Base-by-base conservation (phyloP, 108 stramenopile genomes). In the Poteriospumella lacustris region DNA sequence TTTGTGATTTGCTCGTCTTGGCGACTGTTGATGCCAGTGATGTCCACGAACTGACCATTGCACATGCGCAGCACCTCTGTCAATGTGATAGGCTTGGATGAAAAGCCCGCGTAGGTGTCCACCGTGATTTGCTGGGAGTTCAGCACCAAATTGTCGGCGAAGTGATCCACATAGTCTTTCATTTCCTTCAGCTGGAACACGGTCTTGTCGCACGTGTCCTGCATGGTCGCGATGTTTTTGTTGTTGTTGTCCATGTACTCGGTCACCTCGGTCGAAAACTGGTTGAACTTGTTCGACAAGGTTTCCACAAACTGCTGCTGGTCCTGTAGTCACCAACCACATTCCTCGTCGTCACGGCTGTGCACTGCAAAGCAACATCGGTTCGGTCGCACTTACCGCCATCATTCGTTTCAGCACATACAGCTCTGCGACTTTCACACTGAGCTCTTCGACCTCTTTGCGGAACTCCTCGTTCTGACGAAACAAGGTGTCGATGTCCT, bases 161-260 rank as follows among this genome's bases (percentile, higher is more conserved):
- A 73, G 42, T 73, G 70, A 33, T 73, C 70, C 9, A 73, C 70
- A 73, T 52, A 52, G 5, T 73, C 44, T 73, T 73, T 73, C 41
- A 73, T 15, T 42, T 73, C 70, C 36, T 73, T 73, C 24, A 56
- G 3, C 42, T 42, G 26, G 5, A 42, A 73, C 3, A 28, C 12
- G 5, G 70, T 73, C 3, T 39, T 5, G 42, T 39, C 15, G 24
- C 15, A 44, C 38, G 9, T 73, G 31, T 9, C 31, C 33, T 73
- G 44, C 9, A 73, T 12, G 5, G 70, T 73, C 5, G 26, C 33
- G 26, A 73, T 73, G 28, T n/a, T 42, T 42, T 42, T 33, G 33
- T 5, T 34, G 5, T n/a, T 73, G 9, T n/a, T 26, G 9, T 36
- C 36, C 5, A 52, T 56, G 36, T 29, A 73, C 5, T 73, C 70